Evolutionary conservation across 371 early-diverging fungal species (phyloP).

Genomic region (Cokeromyces recurvatus): DNA sequence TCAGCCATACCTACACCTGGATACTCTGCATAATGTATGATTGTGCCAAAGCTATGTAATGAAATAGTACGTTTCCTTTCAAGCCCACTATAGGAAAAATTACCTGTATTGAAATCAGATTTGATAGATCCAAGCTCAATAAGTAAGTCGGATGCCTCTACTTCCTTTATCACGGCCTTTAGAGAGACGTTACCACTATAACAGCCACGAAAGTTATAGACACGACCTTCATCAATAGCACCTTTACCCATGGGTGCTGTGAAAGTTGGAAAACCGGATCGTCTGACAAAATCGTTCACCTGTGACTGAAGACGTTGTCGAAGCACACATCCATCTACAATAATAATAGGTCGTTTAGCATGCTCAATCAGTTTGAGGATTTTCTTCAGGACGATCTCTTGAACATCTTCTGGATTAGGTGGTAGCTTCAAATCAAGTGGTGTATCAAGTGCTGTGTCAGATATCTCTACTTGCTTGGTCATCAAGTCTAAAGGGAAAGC

Average conservation of each 20-base stretch:
- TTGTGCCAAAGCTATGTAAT: conserved; percentile 31
- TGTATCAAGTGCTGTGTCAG: conserved; percentile 1
- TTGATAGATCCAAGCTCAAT: conserved; percentile 41
- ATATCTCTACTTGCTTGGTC: conserved; percentile 19
- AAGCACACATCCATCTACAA: conserved; percentile 42
- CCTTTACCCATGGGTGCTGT: conserved; percentile 49
- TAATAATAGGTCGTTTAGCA: conserved; percentile 34
- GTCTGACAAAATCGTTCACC: conserved; percentile 24
- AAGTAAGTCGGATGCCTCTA: conserved; percentile 36
- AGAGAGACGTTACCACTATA: conserved; percentile 31
- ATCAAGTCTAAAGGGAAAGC: conserved; percentile 45
- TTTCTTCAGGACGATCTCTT: conserved; percentile 18
- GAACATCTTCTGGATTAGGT: conserved; percentile 19
- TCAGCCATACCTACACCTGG: conserved; percentile 35
- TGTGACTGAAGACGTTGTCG: conserved; percentile 28
- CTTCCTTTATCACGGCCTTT: conserved; percentile 23
- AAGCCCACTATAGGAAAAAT: conserved; percentile 31
- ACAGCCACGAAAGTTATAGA: conserved; percentile 32
- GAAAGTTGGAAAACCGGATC: conserved; percentile 34
- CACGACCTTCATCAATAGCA: conserved; percentile 24
- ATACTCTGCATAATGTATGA: conserved; percentile 31
- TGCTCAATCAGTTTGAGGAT: conserved; percentile 21
- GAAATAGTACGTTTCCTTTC: conserved; percentile 30
- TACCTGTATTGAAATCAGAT: conserved; percentile 52
- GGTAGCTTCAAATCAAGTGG: conserved; percentile 6